phyloP scores from a whole-genome alignment of 1,284 basidiomycete species.

The Fomitopsis palustris region DNA sequence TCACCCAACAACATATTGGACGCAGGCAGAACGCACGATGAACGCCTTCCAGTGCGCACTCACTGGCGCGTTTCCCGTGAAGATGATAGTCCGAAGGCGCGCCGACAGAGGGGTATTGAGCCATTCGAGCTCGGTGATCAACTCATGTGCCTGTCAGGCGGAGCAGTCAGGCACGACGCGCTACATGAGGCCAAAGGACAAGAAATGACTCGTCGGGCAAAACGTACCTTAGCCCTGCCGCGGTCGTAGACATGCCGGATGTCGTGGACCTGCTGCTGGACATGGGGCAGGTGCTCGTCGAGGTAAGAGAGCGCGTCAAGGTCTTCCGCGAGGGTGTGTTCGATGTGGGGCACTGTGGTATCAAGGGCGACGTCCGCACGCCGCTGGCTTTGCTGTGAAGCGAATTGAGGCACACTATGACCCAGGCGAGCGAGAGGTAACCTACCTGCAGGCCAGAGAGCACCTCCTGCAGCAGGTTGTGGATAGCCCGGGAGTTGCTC shows the following conservation, averaged over 20 bases:
- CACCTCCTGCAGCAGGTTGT: conserved; percentile 60
- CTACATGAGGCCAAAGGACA: not conserved
- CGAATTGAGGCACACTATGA: not conserved
- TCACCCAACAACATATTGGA: not conserved
- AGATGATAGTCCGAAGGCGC: conserved; percentile 66
- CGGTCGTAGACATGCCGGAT: conserved; percentile 63
- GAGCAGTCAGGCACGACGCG: conserved; percentile 1
- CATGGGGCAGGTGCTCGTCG: conserved; percentile 52
- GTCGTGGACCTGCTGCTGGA: conserved; percentile 54
- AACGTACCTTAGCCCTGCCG: conserved; percentile 57
- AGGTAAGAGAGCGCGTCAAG: conserved; percentile 48
- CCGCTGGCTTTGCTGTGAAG: conserved; percentile 49
- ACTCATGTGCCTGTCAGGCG: conserved; percentile 47
- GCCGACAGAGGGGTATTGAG: conserved; percentile 71
- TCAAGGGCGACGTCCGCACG: conserved; percentile 53
- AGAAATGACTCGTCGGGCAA: not conserved
- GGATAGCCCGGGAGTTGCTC: conserved; percentile 68
- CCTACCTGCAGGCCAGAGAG: conserved; percentile 54
- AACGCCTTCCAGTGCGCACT: conserved; percentile 60
- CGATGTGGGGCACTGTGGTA: conserved; percentile 57
- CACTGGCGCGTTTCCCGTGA: conserved; percentile 65
- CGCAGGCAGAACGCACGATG: conserved; percentile 29
- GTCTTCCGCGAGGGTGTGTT: conserved; percentile 54
- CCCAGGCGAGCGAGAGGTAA: conserved; percentile 1
- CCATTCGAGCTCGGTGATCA: conserved; percentile 63